Percentiles rank a stretch among this genome's conserved stretches.
Evolutionary conservation across 495 filamentous ascomycete genomes (phyloP).

Genomic region (Pseudotulostoma volvatum): DNA sequence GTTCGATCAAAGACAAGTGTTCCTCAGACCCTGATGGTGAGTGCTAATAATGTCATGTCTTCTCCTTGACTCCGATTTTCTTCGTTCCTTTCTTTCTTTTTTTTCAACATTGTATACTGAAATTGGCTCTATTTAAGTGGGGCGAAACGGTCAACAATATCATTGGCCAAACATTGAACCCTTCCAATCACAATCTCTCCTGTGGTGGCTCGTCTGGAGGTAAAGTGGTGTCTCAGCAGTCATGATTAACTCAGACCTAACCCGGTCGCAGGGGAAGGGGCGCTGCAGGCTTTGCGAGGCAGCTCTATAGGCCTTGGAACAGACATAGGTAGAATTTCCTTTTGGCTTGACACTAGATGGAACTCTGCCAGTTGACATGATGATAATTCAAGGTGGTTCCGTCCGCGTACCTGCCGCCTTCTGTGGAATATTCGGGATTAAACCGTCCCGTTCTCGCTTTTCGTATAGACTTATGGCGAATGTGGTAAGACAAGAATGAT

Average conservation of each 20-base stretch:
- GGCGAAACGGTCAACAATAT: slow-evolving; percentile 34
- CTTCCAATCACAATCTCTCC: slow-evolving; percentile 30
- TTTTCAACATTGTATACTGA: too few relatives aligned
- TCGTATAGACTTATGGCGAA: slow-evolving; percentile 30
- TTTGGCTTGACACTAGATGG: too few relatives aligned
- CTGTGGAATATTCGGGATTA: slow-evolving; percentile 42
- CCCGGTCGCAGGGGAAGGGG: slow-evolving; percentile 49
- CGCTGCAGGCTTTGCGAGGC: slow-evolving; percentile 37
- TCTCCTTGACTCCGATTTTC: too few relatives aligned
- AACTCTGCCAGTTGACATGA: too few relatives aligned
- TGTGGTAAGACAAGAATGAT: too few relatives aligned
- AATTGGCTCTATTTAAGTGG: too few relatives aligned
- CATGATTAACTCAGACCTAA: not conserved
- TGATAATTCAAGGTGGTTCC: slow-evolving; percentile 29
- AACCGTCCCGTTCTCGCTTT: slow-evolving; percentile 29
- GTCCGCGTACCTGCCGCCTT: slow-evolving; percentile 52
- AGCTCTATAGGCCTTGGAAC: slow-evolving; percentile 44
- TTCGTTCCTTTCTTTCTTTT: slow-evolving; percentile 4
- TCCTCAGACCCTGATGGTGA: slow-evolving; percentile 32
- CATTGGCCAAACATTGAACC: slow-evolving; percentile 35
- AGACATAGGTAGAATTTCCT: slow-evolving; percentile 39
- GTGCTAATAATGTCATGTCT: too few relatives aligned
- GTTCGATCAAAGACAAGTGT: slow-evolving; percentile 28
- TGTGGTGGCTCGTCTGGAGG: slow-evolving; percentile 32
- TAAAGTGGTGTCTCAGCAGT: slow-evolving; percentile 7